Evolutionary conservation across 805 yeast species (phyloP), one percentile per base, ranked within the genome.

Genomic region (Brettanomyces bruxellensis): DNA sequence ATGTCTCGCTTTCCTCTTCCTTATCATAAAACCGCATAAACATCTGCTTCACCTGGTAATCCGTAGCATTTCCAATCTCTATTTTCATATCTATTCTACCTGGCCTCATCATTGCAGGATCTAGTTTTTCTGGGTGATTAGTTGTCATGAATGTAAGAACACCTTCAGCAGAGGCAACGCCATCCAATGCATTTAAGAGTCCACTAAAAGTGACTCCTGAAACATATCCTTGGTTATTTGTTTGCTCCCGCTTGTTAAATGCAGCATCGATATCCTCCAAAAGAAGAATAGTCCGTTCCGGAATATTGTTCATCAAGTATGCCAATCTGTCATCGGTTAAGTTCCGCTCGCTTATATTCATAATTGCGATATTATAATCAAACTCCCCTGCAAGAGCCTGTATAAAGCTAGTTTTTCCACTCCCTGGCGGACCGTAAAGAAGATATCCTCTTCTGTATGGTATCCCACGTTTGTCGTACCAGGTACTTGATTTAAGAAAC

Each of bases 101-200:
- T 0, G 99, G 99, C 53, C 99, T 75, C 61, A 93, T 68, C 40
- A 93, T 73, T 0, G 99, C 99, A 1, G 96, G 88, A 58, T 93
- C 99, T 36, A 93, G 70, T 51, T 79, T 79, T 51, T 93, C 98
- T 0, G 97, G 96, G 59, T 93, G 99, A 64, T 93, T 93, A 22
- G 99, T 91, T 22, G 99, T 93, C 99, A 93, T 93, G 65, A 93
- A 93, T 0, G 97, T 91, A 34, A 93, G 74, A 41, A 96, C 84
- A 60, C 93, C 98, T 60, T 93, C 99, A 1, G 97, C 95, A 28
- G 96, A 86, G 3, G 98, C 93, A 14, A 93, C 98, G 41, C 99
- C 99, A 63, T 93, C 99, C 42, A 93, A 70, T 0, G 99, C 96
- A 61, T 93, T 93, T 49, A 93, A 68, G 41, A 93, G 70, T 0